Percentiles rank a stretch among this genome's conserved stretches.
Conservation (phyloP, 2,329 filamentous ascomycete species). For the Pestalotiopsis sp. region DNA sequence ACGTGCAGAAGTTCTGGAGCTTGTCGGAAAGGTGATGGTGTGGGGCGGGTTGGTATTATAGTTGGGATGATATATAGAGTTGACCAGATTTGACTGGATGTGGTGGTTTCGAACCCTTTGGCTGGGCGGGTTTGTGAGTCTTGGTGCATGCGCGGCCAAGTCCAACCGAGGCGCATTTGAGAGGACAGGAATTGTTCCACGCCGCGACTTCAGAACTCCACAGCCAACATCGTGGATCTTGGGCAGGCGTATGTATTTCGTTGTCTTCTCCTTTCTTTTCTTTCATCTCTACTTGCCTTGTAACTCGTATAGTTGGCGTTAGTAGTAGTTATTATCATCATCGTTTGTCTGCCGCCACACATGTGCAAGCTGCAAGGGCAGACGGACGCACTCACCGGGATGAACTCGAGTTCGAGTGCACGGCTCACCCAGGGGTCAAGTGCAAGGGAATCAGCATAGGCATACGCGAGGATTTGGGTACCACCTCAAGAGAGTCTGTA, state of each 20-base stretch:
- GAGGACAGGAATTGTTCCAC: neutral
- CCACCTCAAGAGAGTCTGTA: neutral
- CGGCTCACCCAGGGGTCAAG: neutral
- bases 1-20: slow-evolving; percentile 7
- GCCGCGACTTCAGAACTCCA: neutral
- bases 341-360: neutral
- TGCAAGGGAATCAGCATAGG: neutral
- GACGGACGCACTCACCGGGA: neutral
- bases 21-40: slow-evolving; percentile 15
- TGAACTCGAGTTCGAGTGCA: slow-evolving; percentile 5
- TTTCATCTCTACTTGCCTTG: neutral
- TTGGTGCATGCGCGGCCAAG: neutral
- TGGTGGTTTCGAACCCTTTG: neutral
- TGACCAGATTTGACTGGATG: slow-evolving; percentile 12
- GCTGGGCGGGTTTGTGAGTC: neutral
- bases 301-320: neutral
- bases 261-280: neutral
- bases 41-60: slow-evolving; percentile 11
- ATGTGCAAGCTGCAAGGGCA: slow-evolving; percentile 10
- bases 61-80: slow-evolving; percentile 13
- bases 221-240: neutral
- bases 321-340: neutral
- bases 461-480: neutral
- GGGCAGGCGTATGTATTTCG: neutral
- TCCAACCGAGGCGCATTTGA: neutral